Base-by-base conservation (phyloP, 495 filamentous ascomycete species). In the Emericellopsis terricola region DNA sequence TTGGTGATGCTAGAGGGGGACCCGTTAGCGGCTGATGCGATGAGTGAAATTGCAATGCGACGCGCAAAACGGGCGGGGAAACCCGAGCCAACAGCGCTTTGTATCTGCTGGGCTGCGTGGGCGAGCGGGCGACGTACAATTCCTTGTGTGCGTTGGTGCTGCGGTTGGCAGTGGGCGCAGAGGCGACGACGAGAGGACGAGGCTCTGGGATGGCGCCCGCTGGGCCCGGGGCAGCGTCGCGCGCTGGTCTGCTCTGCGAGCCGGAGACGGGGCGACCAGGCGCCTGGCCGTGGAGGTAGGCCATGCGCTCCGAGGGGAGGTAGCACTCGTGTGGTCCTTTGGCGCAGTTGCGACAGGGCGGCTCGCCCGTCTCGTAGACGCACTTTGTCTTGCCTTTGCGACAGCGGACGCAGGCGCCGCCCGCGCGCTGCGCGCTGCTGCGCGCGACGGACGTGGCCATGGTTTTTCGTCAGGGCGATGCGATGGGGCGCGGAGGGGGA, bases 321-420 rank as follows among this genome's bases (percentile, higher is more conserved):
- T 66, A 66, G 43, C 62, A 66, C 33, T 66, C 62, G 42, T 66
- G 62, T 52, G 64, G 51, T 34, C 62, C 62, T 41, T 66, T 66
- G n/a, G 62, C 57, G 43, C 62, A 66, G 46, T 66, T 66, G 42
- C 58, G 57, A 47, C 62, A 66, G 14, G 62, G 62, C 11, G 62
- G 59, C 26, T 58, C 41, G 30, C 62, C 62, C 41, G 59, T 64
- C 31, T 64, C 60, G 50, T 66, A 66, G 37, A 66, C 60, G 32
- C 62, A 66, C 28, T 64, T 64, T 13, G 62, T 66, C 43, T 66
- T 66, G 51, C 62, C 62, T 44, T 64, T 66, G 38, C 62, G 62
- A 49, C 62, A 66, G 45, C 62, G 59, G 37, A 64, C 60, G 38
- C 62, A 66, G 29, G 62, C 62, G 41, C 62, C 62, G 49, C 62